Conservation (phyloP, 1,139 yeast species). For the Yamadazyma dendronema region DNA sequence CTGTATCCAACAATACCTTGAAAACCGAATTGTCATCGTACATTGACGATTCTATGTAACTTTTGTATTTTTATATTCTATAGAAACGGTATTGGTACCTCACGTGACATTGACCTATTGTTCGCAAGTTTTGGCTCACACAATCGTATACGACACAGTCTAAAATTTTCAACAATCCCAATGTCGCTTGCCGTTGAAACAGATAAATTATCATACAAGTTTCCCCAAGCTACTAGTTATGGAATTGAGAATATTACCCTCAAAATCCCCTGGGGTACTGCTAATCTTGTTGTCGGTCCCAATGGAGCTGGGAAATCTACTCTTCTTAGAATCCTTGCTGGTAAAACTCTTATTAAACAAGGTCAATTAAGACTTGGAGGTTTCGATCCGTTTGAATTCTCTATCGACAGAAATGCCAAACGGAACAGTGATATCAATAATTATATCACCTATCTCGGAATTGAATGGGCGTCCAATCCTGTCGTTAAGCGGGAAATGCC, state of each 20-base stretch:
- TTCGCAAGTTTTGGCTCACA: no score
- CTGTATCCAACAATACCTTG: conserved; percentile 21
- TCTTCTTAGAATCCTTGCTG: conserved; percentile 76
- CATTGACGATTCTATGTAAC: neutral
- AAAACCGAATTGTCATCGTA: neutral
- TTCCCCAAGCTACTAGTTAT: conserved; percentile 57
- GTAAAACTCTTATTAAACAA: conserved; percentile 77
- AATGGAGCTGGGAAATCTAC: conserved; percentile 98
- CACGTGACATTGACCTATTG: no score
- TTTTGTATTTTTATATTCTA: neutral
- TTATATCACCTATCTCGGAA: conserved; percentile 76
- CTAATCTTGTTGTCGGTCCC: conserved; percentile 83
- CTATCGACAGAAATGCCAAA: conserved; percentile 38
- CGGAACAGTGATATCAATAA: conserved; percentile 46
- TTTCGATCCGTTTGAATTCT: conserved; percentile 79
- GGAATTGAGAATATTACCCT: conserved; percentile 68
- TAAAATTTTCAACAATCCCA: no score
- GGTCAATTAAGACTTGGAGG: conserved; percentile 76
- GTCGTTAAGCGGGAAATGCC: conserved; percentile 89
- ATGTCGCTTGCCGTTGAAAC: conserved; percentile 59
- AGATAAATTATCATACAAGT: conserved; percentile 63
- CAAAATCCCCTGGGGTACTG: conserved; percentile 64
- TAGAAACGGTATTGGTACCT: neutral
- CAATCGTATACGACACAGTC: no score
- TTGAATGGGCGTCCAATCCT: conserved; percentile 96